Evolutionary conservation across 2,329 filamentous ascomycete species (phyloP).

Genomic region (Alternaria burnsii): DNA sequence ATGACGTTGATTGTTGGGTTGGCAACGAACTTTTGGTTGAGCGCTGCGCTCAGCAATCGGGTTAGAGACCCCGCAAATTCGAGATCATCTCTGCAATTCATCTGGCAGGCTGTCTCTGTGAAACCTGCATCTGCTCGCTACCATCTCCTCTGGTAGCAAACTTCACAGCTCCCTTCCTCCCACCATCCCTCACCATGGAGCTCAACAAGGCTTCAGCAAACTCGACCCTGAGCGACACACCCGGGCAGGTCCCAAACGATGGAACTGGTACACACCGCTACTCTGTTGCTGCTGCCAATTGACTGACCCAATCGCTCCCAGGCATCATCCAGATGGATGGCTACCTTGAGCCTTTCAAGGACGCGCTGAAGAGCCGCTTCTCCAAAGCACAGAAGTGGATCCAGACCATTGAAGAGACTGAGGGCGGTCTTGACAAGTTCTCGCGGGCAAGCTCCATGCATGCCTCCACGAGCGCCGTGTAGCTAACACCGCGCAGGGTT

Average conservation of each 20-base stretch:
- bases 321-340: constrained; percentile 89
- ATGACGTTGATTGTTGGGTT: constrained; percentile 42
- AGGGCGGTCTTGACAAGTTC: constrained; percentile 92
- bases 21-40: constrained; percentile 45
- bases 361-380: constrained; percentile 78
- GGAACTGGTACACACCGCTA: constrained; percentile 68
- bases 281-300: constrained; percentile 8
- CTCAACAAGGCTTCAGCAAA: constrained; percentile 58
- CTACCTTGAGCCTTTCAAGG: constrained; percentile 86
- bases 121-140: constrained; percentile 19
- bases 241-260: constrained; percentile 68
- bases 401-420: constrained; percentile 78
- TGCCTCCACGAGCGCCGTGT: background rate
- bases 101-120: constrained; percentile 1
- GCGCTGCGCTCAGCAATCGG: constrained; percentile 39
- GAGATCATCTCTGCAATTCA: constrained; percentile 21
- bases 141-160: constrained; percentile 12
- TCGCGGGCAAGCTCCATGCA: constrained; percentile 68
- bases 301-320: constrained; percentile 53
- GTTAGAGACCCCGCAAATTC: constrained; percentile 42
- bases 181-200: constrained; percentile 39
- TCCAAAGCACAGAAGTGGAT: constrained; percentile 86
- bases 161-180: constrained; percentile 17
- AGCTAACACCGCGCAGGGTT: constrained; percentile 67
- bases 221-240: constrained; percentile 55